Evolutionary conservation across 129 eudicot species (phyloP), one percentile per base, ranked within the genome.

Genomic region (Artemisia tridentata): DNA sequence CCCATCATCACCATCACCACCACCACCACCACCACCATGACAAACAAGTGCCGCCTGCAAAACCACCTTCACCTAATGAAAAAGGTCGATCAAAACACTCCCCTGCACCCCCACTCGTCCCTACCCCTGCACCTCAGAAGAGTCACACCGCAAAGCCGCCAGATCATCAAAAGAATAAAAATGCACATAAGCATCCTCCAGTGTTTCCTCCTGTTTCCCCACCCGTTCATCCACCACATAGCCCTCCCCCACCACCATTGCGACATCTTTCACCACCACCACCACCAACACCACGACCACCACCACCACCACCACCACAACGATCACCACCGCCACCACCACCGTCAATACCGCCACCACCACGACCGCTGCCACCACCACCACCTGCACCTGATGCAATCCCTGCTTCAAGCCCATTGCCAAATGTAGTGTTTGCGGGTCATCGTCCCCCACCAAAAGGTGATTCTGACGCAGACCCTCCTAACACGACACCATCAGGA

Each of bases 361-460:
- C 66, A 16, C 72, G 19, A 12, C 81, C 9, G 21, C 57, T 11
- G 16, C 67, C 65, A 19, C 80, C 86, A 8, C 91, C 86, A 1
- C 45, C 88, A 50, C 80, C 83, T 11, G 75, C 67, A 56, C 63
- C 77, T 2, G 72, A 79, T 69, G 72, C 38, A 2, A 71, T 75
- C 77, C 88, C 96, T 66, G 81, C 83, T 7, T 80, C 86, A 41
- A 84, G 96, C 46, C 97, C 97, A 13, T 75, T 86, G 72, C 96
- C 93, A 50, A 77, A 76, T 76, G 97, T 82, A 43, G 88, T 85
- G n/a, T 80, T 82, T 67, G 85, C 86, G 64, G 89, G 76, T 55
- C 78, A 41, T 67, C 81, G 23, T 3, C 89, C 97, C 55, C 99
- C 95, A 17, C 68, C 95, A 53, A 75, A 63, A 46, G 69, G 85